These are phyloP conservation scores for Psilocybe cubensis DNA, from an alignment of 768 basidiomycete genomes.

Conservation along the genomic window DNA sequence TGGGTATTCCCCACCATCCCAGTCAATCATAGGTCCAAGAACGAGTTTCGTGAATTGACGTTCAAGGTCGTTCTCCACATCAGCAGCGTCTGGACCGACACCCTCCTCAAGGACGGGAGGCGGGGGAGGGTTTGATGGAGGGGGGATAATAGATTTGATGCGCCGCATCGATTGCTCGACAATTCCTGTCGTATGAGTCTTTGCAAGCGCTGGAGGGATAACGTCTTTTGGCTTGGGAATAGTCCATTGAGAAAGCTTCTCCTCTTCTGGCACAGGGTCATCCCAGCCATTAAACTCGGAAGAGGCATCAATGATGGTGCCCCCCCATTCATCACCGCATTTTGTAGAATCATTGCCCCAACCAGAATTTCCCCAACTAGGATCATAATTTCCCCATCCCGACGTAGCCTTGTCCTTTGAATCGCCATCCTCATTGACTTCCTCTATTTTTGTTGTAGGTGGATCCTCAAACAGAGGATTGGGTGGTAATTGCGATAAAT, in stretches of 20 bases:
- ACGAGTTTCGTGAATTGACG: slow-evolving; percentile 38
- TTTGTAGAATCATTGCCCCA: background rate
- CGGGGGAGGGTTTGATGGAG: slow-evolving; percentile 27
- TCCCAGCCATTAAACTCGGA: background rate
- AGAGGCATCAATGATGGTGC: background rate
- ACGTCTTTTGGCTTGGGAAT: slow-evolving; percentile 15
- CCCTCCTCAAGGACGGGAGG: slow-evolving; percentile 24
- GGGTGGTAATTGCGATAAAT: slow-evolving; percentile 1
- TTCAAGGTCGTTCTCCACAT: slow-evolving; percentile 44
- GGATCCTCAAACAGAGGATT: background rate
- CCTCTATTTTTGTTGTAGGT: background rate
- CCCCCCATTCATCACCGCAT: background rate
- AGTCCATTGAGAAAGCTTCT: slow-evolving; percentile 6
- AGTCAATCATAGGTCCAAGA: slow-evolving; percentile 44
- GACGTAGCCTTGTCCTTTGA: background rate
- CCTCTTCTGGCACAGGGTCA: background rate
- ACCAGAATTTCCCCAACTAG: background rate
- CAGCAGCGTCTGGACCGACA: slow-evolving; percentile 24
- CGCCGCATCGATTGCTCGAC: slow-evolving; percentile 69
- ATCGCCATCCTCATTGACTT: background rate
- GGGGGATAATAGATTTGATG: slow-evolving; percentile 51
- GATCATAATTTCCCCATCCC: background rate
- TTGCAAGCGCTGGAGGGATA: slow-evolving; percentile 51
- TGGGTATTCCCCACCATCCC: slow-evolving; percentile 41
- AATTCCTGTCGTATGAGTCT: slow-evolving; percentile 66